Conservation (phyloP, 108 stramenopile species). For the Asterionellopsis glacialis region DNA sequence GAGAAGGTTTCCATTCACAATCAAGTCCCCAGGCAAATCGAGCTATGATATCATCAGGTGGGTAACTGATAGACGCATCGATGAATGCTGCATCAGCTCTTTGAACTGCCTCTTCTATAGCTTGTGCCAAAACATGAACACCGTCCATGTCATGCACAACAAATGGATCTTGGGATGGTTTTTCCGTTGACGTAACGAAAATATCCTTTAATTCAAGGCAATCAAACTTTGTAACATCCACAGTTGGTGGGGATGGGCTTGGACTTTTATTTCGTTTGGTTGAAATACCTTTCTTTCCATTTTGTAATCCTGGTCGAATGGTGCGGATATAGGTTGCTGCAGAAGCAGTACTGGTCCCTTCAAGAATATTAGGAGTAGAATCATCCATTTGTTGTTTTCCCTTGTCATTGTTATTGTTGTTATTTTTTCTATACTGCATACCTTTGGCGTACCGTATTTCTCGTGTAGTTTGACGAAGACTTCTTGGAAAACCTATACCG, state of each 20-base stretch:
- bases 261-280: neutral
- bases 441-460: neutral
- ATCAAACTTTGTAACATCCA: neutral
- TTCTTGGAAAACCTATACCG: neutral
- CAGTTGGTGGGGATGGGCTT: neutral
- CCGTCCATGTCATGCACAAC: neutral
- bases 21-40: slow-evolving; percentile 26
- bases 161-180: neutral
- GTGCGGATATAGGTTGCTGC: neutral
- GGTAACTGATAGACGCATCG: neutral
- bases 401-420: too few relatives aligned
- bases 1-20: slow-evolving; percentile 40
- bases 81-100: neutral
- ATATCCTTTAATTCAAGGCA: neutral
- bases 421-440: too few relatives aligned
- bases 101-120: neutral
- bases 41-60: neutral
- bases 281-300: too few relatives aligned
- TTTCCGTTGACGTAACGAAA: neutral
- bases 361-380: too few relatives aligned
- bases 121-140: neutral
- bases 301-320: too few relatives aligned
- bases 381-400: too few relatives aligned
- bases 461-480: neutral
- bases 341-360: too few relatives aligned